Evolutionary conservation across 2,329 filamentous ascomycete genomes (phyloP).

Genomic region (Escovopsis weberi): DNA sequence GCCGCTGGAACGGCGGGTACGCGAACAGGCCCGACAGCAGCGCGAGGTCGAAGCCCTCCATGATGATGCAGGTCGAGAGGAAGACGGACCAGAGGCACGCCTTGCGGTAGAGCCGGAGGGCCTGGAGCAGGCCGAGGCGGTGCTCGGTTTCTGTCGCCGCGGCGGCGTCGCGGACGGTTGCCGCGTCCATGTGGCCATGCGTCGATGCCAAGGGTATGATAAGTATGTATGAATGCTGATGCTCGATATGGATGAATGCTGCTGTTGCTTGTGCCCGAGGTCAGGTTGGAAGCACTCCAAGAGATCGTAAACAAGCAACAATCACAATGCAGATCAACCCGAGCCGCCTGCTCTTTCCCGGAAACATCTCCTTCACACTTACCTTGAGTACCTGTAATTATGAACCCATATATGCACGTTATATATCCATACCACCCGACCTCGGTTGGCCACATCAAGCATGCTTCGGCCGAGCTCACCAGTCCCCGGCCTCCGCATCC

Average conservation of each 20-base stretch:
- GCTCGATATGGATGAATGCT: neutral
- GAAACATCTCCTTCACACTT: no score
- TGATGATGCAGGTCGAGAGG: slow-evolving; percentile 22
- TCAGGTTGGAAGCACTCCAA: no score
- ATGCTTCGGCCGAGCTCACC: no score
- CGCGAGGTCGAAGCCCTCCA: slow-evolving; percentile 27
- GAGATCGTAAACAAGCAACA: no score
- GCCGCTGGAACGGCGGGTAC: slow-evolving; percentile 23
- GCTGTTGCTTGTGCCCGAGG: neutral
- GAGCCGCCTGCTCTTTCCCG: no score
- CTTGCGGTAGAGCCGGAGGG: slow-evolving; percentile 26
- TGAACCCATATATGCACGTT: no score
- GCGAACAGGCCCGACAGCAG: slow-evolving; percentile 27
- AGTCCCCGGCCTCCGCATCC: no score
- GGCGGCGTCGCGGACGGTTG: slow-evolving; percentile 9
- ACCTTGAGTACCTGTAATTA: no score
- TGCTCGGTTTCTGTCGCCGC: slow-evolving; percentile 20
- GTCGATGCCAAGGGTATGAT: no score
- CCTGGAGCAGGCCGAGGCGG: slow-evolving; percentile 17
- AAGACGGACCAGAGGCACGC: slow-evolving; percentile 24
- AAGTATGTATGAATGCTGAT: neutral
- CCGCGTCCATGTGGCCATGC: slow-evolving; percentile 4
- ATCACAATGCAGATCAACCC: no score
- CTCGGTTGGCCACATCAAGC: no score
- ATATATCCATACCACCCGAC: no score